These are phyloP conservation scores for Cinchona pubescens DNA, from an alignment of 257 asterid species.

Conservation along the genomic window DNA sequence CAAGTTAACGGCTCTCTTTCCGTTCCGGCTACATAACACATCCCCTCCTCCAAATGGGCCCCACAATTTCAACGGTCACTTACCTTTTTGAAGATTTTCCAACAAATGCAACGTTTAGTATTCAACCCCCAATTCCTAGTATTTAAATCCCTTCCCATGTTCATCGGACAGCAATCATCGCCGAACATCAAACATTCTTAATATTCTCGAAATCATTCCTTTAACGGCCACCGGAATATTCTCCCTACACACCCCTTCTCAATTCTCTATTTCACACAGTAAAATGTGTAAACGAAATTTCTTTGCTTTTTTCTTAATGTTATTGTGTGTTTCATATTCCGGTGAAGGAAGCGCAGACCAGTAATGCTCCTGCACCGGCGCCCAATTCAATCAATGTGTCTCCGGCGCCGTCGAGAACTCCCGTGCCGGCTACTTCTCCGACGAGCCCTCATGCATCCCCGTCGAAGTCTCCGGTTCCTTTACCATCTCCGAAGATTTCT, in stretches of 20 bases:
- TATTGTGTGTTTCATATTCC: conserved; percentile 31
- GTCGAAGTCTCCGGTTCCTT: conserved; percentile 43
- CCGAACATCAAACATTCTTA: background rate
- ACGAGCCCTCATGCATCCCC: too few relatives aligned
- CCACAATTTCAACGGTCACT: conserved; percentile 50
- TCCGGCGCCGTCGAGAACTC: conserved; percentile 29
- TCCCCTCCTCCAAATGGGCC: too few relatives aligned
- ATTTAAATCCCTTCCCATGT: conserved; percentile 7
- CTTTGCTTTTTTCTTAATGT: conserved; percentile 30
- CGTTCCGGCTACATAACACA: too few relatives aligned
- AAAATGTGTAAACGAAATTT: conserved; percentile 36
- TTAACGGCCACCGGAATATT: conserved; percentile 26
- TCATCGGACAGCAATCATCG: conserved; percentile 22
- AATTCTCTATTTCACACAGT: background rate
- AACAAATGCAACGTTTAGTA: conserved; percentile 43
- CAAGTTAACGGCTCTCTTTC: conserved; percentile 38
- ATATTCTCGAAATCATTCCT: background rate
- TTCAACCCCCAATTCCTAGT: too few relatives aligned
- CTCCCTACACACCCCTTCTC: background rate
- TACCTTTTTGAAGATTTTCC: background rate
- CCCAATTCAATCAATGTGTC: conserved; percentile 30
- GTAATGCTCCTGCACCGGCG: conserved; percentile 56
- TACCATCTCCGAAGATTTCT: conserved; percentile 36
- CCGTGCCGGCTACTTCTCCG: conserved; percentile 33
- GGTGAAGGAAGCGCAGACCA: conserved; percentile 44